phyloP scores from a whole-genome alignment of 2,329 filamentous ascomycete genomes.

The Herpotrichia juniperi region DNA sequence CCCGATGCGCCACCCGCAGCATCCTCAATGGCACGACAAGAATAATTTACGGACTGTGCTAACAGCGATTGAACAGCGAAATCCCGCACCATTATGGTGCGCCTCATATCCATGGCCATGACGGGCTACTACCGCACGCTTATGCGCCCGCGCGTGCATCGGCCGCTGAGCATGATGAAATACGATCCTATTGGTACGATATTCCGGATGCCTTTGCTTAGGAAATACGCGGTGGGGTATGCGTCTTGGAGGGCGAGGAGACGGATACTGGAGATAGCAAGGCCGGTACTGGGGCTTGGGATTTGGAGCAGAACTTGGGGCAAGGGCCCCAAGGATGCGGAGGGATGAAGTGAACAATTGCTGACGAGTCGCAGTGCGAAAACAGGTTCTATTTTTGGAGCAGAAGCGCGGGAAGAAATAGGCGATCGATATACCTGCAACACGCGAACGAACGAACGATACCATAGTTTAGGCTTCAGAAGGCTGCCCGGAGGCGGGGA shows the following conservation, averaged over 20 bases:
- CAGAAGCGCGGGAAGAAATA: slow-evolving; percentile 76
- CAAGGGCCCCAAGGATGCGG: too few relatives aligned
- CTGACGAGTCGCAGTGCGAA: slow-evolving; percentile 69
- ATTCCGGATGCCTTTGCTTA: not conserved
- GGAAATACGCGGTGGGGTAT: too few relatives aligned
- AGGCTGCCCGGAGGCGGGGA: not conserved
- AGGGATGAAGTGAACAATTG: too few relatives aligned
- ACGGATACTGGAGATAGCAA: too few relatives aligned
- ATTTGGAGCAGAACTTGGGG: too few relatives aligned
- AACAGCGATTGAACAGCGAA: slow-evolving; percentile 66
- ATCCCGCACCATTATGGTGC: slow-evolving; percentile 89
- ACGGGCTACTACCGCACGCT: slow-evolving; percentile 97
- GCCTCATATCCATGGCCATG: slow-evolving; percentile 97
- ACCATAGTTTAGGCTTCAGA: not conserved
- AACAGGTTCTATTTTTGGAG: slow-evolving; percentile 95
- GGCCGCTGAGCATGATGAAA: slow-evolving; percentile 96
- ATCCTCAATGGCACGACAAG: not conserved
- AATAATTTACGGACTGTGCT: slow-evolving; percentile 14
- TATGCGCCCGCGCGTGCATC: slow-evolving; percentile 77
- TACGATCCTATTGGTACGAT: slow-evolving; percentile 91
- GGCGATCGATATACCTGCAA: not conserved
- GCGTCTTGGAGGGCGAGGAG: too few relatives aligned
- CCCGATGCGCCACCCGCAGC: not conserved
- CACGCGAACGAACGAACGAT: not conserved
- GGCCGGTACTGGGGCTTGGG: too few relatives aligned